Evolutionary conservation across 345 rosid genomes (phyloP), one percentile per base, ranked within the genome.

Genomic region (Lepidium africanum): DNA sequence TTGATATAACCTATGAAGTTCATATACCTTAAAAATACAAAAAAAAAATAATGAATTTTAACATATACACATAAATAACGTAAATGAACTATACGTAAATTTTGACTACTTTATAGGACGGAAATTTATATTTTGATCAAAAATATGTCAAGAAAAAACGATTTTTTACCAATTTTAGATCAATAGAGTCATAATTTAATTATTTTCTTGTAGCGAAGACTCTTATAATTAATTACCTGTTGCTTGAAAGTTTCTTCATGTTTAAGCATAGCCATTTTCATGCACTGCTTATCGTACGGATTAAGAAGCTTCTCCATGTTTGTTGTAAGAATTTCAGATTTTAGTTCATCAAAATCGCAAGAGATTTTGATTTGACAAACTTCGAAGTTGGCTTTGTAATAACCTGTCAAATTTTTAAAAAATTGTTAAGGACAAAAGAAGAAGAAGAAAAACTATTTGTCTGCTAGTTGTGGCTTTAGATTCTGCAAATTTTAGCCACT

Each of bases 201-300:
- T 27, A 1, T 27, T 27, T 27, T 25, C 27, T 25, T 2, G 23
- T 21, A 21, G 23, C 23, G 23, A 25, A 25, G 15, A 30, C 69
- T 55, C 59, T 27, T 54, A 14, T 23, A 49, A 32, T 51, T 70
- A 54, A 21, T 5, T 67, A 88, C 99, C 99, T 94, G 99, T 65
- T 88, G 81, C 82, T 82, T 94, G 84, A 94, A 94, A 39, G 96
- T 94, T 84, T 94, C 85, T 81, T 94, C 99, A 63, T 94, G 99
- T 77, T 87, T 87, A 45, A 94, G 76, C 83, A 94, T 94, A 73
- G 92, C 96, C 92, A 83, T 74, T 81, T 82, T 91, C 99, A 94
- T 87, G 84, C 49, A 78, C 65, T 91, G 94, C 83, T 82, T 87
- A 46, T 88, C 95, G 73, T 82, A 82, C 42, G 91, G 85, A 71